Conservation (phyloP, 73 alveolate species). For the Paramecium sexaurelia region DNA sequence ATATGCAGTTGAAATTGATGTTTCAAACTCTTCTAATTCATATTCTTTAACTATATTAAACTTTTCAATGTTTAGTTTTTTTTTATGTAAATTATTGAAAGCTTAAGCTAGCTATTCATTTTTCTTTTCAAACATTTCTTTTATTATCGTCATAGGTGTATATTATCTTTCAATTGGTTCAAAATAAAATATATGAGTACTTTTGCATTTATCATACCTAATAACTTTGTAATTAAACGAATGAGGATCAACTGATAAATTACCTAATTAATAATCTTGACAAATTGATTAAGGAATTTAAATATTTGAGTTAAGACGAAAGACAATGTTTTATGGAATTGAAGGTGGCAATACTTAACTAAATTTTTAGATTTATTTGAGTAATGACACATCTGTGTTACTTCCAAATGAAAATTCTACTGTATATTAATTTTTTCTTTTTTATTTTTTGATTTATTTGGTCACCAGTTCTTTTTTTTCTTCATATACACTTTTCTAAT, state of each 20-base stretch:
- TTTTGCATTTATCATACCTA: not conserved
- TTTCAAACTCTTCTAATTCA: not conserved
- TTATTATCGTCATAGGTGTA: not conserved
- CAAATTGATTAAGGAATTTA: not conserved
- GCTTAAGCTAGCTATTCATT: not conserved
- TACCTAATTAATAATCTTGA: not conserved
- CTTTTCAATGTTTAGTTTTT: not conserved
- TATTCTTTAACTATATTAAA: not conserved
- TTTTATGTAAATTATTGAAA: not conserved
- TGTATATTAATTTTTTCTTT: constrained; percentile 11
- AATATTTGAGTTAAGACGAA: not conserved
- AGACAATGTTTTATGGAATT: not conserved
- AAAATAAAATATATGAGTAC: not conserved
- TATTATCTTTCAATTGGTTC: not conserved
- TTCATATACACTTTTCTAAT: not conserved
- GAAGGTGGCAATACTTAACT: not conserved
- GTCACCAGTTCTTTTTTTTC: not conserved
- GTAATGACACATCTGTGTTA: not conserved
- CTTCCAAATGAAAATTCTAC: constrained; percentile 34
- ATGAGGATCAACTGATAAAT: constrained; percentile 13
- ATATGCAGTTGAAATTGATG: not conserved
- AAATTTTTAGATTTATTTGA: not conserved
- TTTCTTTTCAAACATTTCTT: not conserved
- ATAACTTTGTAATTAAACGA: not conserved
- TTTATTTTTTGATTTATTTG: not conserved